Conservation (phyloP, 2,329 filamentous ascomycete genomes). For the Aspergillus calidoustus region DNA sequence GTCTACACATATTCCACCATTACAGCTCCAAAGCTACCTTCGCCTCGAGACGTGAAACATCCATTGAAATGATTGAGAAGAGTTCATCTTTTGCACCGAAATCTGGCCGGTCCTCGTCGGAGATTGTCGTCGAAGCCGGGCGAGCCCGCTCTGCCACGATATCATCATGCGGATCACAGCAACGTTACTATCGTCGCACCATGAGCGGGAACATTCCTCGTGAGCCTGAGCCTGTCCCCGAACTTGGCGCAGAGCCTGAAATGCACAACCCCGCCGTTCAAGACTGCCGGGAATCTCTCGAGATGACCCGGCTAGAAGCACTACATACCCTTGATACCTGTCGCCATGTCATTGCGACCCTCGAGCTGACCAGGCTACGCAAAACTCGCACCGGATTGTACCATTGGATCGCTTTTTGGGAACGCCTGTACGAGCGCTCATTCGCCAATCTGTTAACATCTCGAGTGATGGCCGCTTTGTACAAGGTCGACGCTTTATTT, state of each 20-base stretch:
- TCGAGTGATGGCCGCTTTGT: constrained; percentile 22
- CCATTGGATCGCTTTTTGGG: constrained; percentile 37
- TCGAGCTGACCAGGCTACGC: constrained; percentile 36
- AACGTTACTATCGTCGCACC: constrained; percentile 24
- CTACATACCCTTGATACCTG: constrained; percentile 32
- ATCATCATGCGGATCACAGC: constrained; percentile 10
- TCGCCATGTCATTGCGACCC: constrained; percentile 31
- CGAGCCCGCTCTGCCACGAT: constrained; percentile 2
- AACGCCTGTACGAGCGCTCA: constrained; percentile 28
- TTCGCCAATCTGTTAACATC: constrained; percentile 24
- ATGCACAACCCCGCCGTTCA: not conserved
- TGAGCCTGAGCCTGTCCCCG: constrained; percentile 3
- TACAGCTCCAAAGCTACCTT: constrained; percentile 4
- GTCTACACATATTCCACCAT: not conserved
- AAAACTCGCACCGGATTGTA: constrained; percentile 34
- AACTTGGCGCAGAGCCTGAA: not conserved
- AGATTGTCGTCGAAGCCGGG: not conserved
- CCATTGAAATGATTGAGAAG: constrained; percentile 18
- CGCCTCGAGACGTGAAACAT: not conserved
- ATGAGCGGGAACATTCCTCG: constrained; percentile 8
- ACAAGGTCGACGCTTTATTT: constrained; percentile 33
- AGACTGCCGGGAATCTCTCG: constrained; percentile 11
- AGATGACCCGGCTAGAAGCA: constrained; percentile 29
- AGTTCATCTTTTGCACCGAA: constrained; percentile 7
- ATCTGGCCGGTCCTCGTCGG: constrained; percentile 3